Evolutionary conservation across 306 rosid species (phyloP), one percentile per base, ranked within the genome.

Genomic region (Trichosanthes truncata): DNA sequence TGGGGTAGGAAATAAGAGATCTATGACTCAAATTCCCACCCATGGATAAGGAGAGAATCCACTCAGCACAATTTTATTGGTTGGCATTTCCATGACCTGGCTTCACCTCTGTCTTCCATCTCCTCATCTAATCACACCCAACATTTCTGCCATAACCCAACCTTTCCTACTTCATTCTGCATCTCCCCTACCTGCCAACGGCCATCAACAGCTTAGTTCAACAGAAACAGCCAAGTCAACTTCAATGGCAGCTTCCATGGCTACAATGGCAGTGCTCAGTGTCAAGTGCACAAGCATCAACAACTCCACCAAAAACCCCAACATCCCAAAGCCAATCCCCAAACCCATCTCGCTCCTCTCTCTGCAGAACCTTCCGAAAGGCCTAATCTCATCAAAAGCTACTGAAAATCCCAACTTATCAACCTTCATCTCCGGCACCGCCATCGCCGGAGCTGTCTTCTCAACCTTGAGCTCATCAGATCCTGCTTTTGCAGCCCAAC

Each of bases 401-500:
- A 21, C 11, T 21, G 5, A 68, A 68, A 41, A 72, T 57, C 80
- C 38, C 67, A 23, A 74, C 80, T n/a, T 53, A 9, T 61, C 89
- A 26, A 17, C 85, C 18, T 81, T 89, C 43, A 31, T 87, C 20
- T 81, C 90, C 45, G 80, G 92, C 14, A 85, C 91, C 4, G 96
- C 97, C 61, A 76, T 94, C 0, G 98, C 98, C 0, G 97, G 95
- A 2, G 97, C 95, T 8, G 77, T 92, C 49, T 91, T 92, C 29
- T 84, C 97, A 1, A 71, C 93, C 61, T 81, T 95, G 6, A 87
- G 89, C 76, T 36, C 73, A 74, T 84, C 84, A 4, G 97, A 92
- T 5, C 83, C 98, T 0, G 97, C 98, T 51, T 55, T 94, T 12
- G 98, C 98, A 0, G 93, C 93, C 31, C 96, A 91, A 38, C 97